These are phyloP conservation scores for Amanita molliuscula DNA, from an alignment of 768 basidiomycete genomes.

Conservation along the genomic window DNA sequence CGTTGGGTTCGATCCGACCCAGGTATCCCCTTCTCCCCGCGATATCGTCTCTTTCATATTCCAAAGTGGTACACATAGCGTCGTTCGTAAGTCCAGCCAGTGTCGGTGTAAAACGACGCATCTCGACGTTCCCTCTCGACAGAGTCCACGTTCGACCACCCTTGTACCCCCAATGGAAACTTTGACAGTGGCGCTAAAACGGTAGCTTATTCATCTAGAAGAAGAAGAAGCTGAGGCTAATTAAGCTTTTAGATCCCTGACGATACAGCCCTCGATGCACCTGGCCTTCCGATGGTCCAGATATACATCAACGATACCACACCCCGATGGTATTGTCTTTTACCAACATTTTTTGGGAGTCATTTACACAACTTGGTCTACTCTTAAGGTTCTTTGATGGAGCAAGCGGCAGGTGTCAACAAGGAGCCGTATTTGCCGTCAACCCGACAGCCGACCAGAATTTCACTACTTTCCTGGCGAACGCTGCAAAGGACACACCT, in stretches of 20 bases:
- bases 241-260: slow-evolving; percentile 16
- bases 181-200: slow-evolving; percentile 25
- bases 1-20: slow-evolving; percentile 30
- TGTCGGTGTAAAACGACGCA: neutral
- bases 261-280: slow-evolving; percentile 21
- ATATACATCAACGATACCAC: slow-evolving; percentile 24
- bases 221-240: neutral
- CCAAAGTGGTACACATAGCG: slow-evolving; percentile 27
- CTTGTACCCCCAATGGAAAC: slow-evolving; percentile 24
- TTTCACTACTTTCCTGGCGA: slow-evolving; percentile 24
- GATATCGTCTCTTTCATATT: slow-evolving; percentile 28
- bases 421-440: slow-evolving; percentile 28
- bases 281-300: slow-evolving; percentile 20
- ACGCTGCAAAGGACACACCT: slow-evolving; percentile 17
- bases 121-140: neutral
- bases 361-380: neutral
- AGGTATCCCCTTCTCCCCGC: slow-evolving; percentile 22
- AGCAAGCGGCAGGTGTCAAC: slow-evolving; percentile 25
- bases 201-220: slow-evolving; percentile 12
- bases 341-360: neutral
- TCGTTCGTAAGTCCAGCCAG: slow-evolving; percentile 22
- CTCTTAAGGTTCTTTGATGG: slow-evolving; percentile 26
- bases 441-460: slow-evolving; percentile 24
- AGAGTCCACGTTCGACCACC: slow-evolving; percentile 27
- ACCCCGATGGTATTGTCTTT: slow-evolving; percentile 21